Base-by-base conservation (phyloP, 208 protist species). In the Wallacemonas collosoma region DNA sequence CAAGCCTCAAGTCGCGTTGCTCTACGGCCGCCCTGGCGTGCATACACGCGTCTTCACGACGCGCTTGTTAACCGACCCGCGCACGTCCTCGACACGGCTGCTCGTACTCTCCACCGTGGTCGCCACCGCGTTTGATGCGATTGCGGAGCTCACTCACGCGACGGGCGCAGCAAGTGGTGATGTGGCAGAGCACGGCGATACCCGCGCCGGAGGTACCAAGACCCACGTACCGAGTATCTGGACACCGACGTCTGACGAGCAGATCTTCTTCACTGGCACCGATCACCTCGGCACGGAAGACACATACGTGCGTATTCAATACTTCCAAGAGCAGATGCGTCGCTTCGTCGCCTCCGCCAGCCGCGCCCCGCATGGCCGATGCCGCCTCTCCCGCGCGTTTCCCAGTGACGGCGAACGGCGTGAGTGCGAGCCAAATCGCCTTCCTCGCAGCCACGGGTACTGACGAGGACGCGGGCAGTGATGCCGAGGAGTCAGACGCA, bases 231-330 rank as follows among this genome's bases (percentile, higher is more conserved):
- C 26, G 26, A 26, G 26, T 26, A 26, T 26, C 26, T 12, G 45
- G 8, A 12, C 6, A 14, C 45, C 0, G 8, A 50, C 45, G 8
- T 14, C 12, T 50, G 44, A 73, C 2, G 40, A 74, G 53, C 72
- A 75, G 26, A 43, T 82, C 41, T 70, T 75, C 43, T 64, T 72
- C 55, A 70, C 73, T 40, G 72, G 69, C 9, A 65, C 68, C 15
- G 74, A 71, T 40, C 77, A 73, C n/a, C 56, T 78, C 26, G 64
- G 73, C 38, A 73, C 48, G 2, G 73, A 82, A 14, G 67, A 7
- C 1, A 2, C 17, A 15, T 82, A 72, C 55, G 26, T 0, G 11
- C 56, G 53, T 8, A 82, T 82, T 39, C 15, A 64, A n/a, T 54
- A 69, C 1, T 82, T 78, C 47, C 72, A 75, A 54, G 9, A 4